Base-by-base conservation (phyloP, 139 green algal species). In the Ettlia oleoabundans region DNA sequence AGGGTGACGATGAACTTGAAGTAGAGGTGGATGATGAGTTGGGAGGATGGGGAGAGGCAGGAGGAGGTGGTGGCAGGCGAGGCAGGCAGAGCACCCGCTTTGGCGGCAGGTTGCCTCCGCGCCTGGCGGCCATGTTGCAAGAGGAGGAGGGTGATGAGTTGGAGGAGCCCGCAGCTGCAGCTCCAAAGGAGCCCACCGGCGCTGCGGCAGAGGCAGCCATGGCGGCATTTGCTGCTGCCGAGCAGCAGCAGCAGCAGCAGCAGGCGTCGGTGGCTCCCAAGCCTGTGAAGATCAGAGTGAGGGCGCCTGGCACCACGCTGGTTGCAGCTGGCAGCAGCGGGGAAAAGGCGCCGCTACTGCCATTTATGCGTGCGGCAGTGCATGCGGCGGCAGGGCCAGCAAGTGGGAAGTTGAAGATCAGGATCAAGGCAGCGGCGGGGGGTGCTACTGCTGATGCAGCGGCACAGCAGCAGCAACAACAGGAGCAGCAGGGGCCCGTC, bases 111-210 rank as follows among this genome's bases (percentile, higher is more conserved):
- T 24, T 83, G 65, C 78, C 78, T 9, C 13, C 78, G 0, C 65
- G 51, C n/a, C 52, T 83, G 51, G 78, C 78, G 9, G 78, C 78
- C 8, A 76, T 83, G 78, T 65, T 83, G 65, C 47, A 81, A 28
- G 75, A 81, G 15, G 75, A 81, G 75, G 38, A 19, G 55, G 55
- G 21, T 5, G 55, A 28, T 32, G 75, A 58, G 26, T 38, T 72
- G 75, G 75, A 38, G 40, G 75, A 80, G 55, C 53, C 55, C 55
- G 58, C 73, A 41, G 73, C 58, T 2, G 70, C 67, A 43, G 42
- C 43, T 0, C n/a, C 41, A 33, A 9, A 26, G 1, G 26, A 13
- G 26, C n/a, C 40, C 63, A 32, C 24, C 5, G 24, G 30, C 24
- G 51, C 72, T 24, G 28, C 73, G n/a, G 52, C 73, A 0, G 35